These are phyloP conservation scores for Helicostylum pulchrum DNA, from an alignment of 192 early-diverging fungal genomes.

Conservation along the genomic window DNA sequence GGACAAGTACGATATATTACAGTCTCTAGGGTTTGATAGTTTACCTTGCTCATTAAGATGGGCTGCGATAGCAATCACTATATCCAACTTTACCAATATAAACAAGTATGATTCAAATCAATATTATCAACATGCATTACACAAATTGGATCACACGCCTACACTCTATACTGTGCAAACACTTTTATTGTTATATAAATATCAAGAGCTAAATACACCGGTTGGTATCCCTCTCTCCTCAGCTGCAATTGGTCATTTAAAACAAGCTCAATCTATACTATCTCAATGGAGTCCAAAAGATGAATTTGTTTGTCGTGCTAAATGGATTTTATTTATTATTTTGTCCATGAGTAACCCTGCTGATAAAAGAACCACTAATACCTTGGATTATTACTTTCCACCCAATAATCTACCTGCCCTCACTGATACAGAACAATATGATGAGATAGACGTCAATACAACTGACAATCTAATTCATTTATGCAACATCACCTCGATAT, in stretches of 20 bases:
- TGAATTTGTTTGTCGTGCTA: slow-evolving; percentile 3
- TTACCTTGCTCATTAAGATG: not conserved
- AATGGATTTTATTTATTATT: slow-evolving; percentile 13
- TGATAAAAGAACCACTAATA: not conserved
- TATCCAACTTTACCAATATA: not conserved
- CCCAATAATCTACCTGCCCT: not conserved
- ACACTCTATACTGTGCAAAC: slow-evolving; percentile 4
- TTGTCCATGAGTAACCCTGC: slow-evolving; percentile 3
- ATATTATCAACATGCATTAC: slow-evolving; percentile 5
- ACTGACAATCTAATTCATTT: slow-evolving; percentile 3
- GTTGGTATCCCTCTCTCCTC: not conserved
- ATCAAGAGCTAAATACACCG: slow-evolving; percentile 16
- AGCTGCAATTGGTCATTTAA: slow-evolving; percentile 1
- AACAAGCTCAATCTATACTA: not conserved
- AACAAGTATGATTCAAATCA: not conserved
- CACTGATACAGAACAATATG: slow-evolving; percentile 5
- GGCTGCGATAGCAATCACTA: not conserved
- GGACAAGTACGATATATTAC: slow-evolving; percentile 2
- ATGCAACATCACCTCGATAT: slow-evolving; percentile 1
- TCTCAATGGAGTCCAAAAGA: not conserved
- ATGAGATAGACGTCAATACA: not conserved
- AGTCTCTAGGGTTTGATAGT: not conserved
- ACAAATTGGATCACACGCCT: not conserved
- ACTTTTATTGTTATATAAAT: slow-evolving; percentile 14
- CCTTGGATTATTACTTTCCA: not conserved